Conservation (phyloP, 129 eudicot genomes). For the Tanacetum coccineum region DNA sequence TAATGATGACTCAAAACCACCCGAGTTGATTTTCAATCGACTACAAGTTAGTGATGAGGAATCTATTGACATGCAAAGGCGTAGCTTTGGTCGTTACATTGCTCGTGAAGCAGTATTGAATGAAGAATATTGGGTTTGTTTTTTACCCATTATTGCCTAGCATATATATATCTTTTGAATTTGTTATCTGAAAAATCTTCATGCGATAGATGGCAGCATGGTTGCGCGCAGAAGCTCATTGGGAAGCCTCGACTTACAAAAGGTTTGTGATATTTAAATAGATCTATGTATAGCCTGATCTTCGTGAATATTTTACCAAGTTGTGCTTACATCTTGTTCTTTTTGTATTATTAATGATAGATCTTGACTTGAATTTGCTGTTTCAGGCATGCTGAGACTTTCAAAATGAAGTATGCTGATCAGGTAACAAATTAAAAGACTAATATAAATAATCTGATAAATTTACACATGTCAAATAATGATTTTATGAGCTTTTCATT, state of each 20-base stretch:
- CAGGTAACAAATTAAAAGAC: slow-evolving; percentile 42
- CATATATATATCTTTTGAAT: neutral
- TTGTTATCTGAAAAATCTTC: slow-evolving; percentile 26
- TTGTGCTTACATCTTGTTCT: neutral
- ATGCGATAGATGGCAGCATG: slow-evolving; percentile 82
- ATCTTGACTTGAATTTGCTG: slow-evolving; percentile 16
- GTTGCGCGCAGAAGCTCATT: slow-evolving; percentile 93
- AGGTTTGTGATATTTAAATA: slow-evolving; percentile 39
- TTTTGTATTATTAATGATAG: slow-evolving; percentile 4
- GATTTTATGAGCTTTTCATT: neutral
- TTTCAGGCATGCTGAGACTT: slow-evolving; percentile 64
- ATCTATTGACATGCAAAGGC: slow-evolving; percentile 31
- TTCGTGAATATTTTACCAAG: slow-evolving; percentile 15
- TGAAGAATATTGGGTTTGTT: slow-evolving; percentile 85
- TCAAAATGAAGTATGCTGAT: slow-evolving; percentile 82
- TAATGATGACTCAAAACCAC: slow-evolving; percentile 27
- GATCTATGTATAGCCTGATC: slow-evolving; percentile 14
- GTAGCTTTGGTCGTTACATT: slow-evolving; percentile 56
- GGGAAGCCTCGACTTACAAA: slow-evolving; percentile 74
- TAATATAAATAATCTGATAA: neutral
- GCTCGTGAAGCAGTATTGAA: slow-evolving; percentile 74
- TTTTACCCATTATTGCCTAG: slow-evolving; percentile 7
- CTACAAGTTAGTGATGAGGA: slow-evolving; percentile 36
- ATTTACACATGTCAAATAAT: slow-evolving; percentile 14
- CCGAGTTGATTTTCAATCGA: slow-evolving; percentile 29